A percentile compares a stretch with the other conserved stretches of the same genome.
phyloP scores from a whole-genome alignment of 1,139 yeast genomes.

The Candida frijolesensis region DNA sequence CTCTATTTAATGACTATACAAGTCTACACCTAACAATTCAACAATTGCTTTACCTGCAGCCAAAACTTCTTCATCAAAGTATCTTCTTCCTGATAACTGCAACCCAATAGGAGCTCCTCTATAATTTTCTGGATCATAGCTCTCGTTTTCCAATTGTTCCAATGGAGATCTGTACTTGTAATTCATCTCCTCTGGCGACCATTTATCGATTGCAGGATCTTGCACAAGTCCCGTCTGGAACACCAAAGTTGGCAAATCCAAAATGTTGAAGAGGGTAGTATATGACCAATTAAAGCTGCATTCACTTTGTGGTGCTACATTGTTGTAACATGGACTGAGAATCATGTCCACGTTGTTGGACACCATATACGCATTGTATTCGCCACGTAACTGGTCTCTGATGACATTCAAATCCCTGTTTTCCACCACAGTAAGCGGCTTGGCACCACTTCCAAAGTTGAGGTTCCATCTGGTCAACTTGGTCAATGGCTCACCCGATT shows the following conservation, averaged over 20 bases:
- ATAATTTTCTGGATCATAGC: slow-evolving; percentile 35
- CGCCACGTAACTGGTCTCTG: slow-evolving; percentile 59
- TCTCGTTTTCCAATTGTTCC: slow-evolving; percentile 43
- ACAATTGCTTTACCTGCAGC: slow-evolving; percentile 42
- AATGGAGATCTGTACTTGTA: slow-evolving; percentile 41
- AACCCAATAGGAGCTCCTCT: slow-evolving; percentile 45
- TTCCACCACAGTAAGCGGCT: slow-evolving; percentile 42
- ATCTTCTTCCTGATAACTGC: slow-evolving; percentile 43
- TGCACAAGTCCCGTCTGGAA: slow-evolving; percentile 65
- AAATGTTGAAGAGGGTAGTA: slow-evolving; percentile 65
- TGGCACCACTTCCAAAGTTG: slow-evolving; percentile 59
- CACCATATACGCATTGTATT: slow-evolving; percentile 53
- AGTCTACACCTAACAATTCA: slow-evolving; percentile 27
- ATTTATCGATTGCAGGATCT: slow-evolving; percentile 49
- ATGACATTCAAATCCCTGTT: slow-evolving; percentile 48
- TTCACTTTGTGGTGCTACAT: slow-evolving; percentile 71
- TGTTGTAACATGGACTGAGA: slow-evolving; percentile 67
- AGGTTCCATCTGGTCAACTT: slow-evolving; percentile 64
- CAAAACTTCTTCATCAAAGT: slow-evolving; percentile 43
- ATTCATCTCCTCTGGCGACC: slow-evolving; percentile 36
- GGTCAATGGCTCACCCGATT: slow-evolving; percentile 66
- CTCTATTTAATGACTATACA: slow-evolving; percentile 13
- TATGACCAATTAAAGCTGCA: slow-evolving; percentile 76
- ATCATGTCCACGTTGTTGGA: slow-evolving; percentile 65
- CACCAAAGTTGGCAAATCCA: slow-evolving; percentile 63